Base-by-base conservation (phyloP, 2,329 filamentous ascomycete genomes). In the Penicillium nordicum region DNA sequence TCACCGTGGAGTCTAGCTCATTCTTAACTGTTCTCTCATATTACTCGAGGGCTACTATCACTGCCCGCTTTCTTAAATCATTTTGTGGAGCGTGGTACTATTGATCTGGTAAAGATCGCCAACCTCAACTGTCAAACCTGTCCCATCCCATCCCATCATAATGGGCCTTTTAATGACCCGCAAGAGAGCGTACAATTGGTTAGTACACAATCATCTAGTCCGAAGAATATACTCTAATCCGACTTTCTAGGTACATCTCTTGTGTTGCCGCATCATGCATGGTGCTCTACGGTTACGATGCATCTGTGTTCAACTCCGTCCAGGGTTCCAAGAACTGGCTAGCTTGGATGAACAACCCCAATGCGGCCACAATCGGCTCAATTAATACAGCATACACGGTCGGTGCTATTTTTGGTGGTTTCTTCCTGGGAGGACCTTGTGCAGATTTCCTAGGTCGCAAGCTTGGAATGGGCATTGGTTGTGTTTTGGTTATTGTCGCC, bases 251-350 rank as follows among this genome's bases (percentile, higher is more conserved):
- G 84, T 88, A 86, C 76, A 84, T 88, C 62, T 86, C 85, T 57
- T 77, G 88, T 49, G 84, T 89, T 62, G 87, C 87, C 55, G 86
- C 87, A 66, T 84, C 85, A 70, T 89, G 85, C 71, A 89, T 89
- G 87, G 85, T 89, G 23, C 79, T 90, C 43, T 89, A 89, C 69
- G 87, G 87, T 55, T 89, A 89, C 69, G 87, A 89, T 79, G 86
- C 87, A 1, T 88, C 85, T 37, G 86, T 88, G 45, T 90, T 86
- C 78, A 90, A 90, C 70, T 85, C 86, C 5, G 82, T 88, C 6
- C 87, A 88, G 71, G 84, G 83, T 32, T 88, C 85, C 1, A 71
- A 83, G 14, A 82, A 89, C 69, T 90, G 87, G 87, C 74, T 84
- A 12, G 76, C 75, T 18, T 89, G 81, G 75, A 88, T 88, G 72